Conservation (phyloP, 768 basidiomycete genomes). For the Suillus americanus region DNA sequence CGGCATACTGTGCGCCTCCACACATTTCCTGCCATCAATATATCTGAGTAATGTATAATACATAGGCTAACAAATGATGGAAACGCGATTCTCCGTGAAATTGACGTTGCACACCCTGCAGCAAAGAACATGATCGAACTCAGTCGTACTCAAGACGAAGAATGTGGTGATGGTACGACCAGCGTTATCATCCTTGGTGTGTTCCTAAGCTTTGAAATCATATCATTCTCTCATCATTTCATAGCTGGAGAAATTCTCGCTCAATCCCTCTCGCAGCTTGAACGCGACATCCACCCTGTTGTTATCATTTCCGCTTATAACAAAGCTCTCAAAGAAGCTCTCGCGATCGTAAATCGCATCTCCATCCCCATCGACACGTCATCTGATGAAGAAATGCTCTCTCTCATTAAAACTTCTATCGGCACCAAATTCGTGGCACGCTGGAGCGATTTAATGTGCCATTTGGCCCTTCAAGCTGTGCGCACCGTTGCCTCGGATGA, state of each 20-base stretch:
- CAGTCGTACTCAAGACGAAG: conserved; percentile 96
- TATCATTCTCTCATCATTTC: background rate
- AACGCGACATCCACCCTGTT: conserved; percentile 97
- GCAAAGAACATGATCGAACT: conserved; percentile 99
- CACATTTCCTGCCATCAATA: background rate
- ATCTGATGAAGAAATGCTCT: conserved; percentile 89
- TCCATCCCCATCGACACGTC: conserved; percentile 87
- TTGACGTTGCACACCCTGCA: conserved; percentile 97
- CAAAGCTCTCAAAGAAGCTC: conserved; percentile 89
- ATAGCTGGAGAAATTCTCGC: conserved; percentile 96
- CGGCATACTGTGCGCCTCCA: conserved; percentile 78
- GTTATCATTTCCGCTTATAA: conserved; percentile 99
- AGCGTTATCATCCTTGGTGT: conserved; percentile 96
- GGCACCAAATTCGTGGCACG: conserved; percentile 97
- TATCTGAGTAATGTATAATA: background rate
- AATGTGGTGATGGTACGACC: conserved; percentile 98
- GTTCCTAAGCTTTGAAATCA: conserved; percentile 14
- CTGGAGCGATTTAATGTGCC: conserved; percentile 98
- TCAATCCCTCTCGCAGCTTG: conserved; percentile 88
- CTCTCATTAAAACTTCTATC: conserved; percentile 97
- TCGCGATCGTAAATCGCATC: conserved; percentile 84
- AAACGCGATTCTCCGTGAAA: conserved; percentile 98
- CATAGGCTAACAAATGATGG: conserved; percentile 95
- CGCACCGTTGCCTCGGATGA: conserved; percentile 82
- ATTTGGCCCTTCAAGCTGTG: conserved; percentile 89